phyloP scores from a whole-genome alignment of 768 basidiomycete species.

The Kwoniella sp. region DNA sequence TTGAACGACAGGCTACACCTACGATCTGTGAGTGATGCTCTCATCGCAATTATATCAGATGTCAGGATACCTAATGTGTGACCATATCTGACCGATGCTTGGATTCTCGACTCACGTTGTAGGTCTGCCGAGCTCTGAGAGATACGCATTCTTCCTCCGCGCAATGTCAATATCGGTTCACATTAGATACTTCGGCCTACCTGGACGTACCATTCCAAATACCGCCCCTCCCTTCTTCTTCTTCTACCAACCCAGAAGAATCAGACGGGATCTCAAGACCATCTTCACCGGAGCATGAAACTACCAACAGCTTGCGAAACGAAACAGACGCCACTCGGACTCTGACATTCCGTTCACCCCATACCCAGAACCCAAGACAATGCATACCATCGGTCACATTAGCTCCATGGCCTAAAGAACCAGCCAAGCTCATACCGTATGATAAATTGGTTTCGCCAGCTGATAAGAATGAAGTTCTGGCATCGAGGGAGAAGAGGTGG shows the following conservation, averaged over 20 bases:
- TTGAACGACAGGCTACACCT: conserved; percentile 31
- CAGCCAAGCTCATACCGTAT: conserved; percentile 1
- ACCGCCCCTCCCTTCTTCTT: conserved; percentile 3
- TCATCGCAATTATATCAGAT: background rate
- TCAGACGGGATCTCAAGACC: background rate
- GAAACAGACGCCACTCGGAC: background rate
- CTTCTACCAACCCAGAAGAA: background rate
- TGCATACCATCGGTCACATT: conserved; percentile 15
- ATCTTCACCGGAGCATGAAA: background rate
- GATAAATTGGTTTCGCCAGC: conserved; percentile 18
- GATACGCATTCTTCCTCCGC: conserved; percentile 29
- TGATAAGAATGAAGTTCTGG: conserved; percentile 33
- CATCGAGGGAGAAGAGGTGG: conserved; percentile 41
- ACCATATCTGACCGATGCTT: too few relatives aligned
- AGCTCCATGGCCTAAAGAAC: conserved; percentile 15
- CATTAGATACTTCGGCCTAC: conserved; percentile 32
- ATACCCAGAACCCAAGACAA: conserved; percentile 7
- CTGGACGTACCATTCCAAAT: conserved; percentile 35
- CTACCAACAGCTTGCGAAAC: background rate
- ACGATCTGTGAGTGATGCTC: conserved; percentile 25
- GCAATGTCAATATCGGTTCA: conserved; percentile 39
- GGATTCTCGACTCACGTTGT: background rate
- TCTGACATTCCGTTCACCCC: conserved; percentile 16
- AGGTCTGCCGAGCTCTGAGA: conserved; percentile 28
- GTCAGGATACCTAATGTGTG: background rate